phyloP scores from a whole-genome alignment of 1,284 basidiomycete genomes.

The Microbotryum violaceum region DNA sequence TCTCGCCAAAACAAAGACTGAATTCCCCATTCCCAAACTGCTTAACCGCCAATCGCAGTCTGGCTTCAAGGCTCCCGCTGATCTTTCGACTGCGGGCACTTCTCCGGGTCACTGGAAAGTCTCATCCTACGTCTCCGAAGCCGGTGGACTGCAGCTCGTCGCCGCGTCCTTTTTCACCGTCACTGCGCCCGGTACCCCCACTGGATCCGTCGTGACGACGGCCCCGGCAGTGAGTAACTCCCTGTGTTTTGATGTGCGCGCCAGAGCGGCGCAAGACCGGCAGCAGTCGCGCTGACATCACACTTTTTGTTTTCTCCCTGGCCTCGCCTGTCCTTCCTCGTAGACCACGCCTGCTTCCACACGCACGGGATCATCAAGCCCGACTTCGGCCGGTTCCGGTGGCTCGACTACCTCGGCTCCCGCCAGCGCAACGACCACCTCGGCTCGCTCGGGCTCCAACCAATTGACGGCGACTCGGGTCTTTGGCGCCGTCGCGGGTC shows the following conservation, averaged over 20 bases:
- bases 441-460: not conserved
- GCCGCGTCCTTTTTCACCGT: slow-evolving; percentile 63
- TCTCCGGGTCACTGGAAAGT: slow-evolving; percentile 51
- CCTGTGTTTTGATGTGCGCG: too few species aligned
- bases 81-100: slow-evolving; percentile 47
- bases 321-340: not conserved
- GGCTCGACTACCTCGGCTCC: not conserved
- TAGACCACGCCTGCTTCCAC: too few species aligned
- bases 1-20: too few species aligned
- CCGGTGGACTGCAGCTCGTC: slow-evolving; percentile 39
- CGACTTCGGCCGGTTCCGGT: slow-evolving; percentile 3
- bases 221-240: too few species aligned
- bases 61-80: slow-evolving; percentile 55
- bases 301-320: not conserved
- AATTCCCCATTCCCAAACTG: too few species aligned
- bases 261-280: not conserved
- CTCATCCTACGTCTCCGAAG: slow-evolving; percentile 36
- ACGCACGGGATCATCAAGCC: slow-evolving; percentile 1
- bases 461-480: not conserved
- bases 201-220: too few species aligned
- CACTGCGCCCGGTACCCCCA: not conserved
- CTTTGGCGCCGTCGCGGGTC: too few species aligned
- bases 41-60: slow-evolving; percentile 17
- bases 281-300: not conserved
- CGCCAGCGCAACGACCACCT: not conserved